phyloP scores from a whole-genome alignment of 2,329 filamentous ascomycete species.

The Diaporthe ampelina region DNA sequence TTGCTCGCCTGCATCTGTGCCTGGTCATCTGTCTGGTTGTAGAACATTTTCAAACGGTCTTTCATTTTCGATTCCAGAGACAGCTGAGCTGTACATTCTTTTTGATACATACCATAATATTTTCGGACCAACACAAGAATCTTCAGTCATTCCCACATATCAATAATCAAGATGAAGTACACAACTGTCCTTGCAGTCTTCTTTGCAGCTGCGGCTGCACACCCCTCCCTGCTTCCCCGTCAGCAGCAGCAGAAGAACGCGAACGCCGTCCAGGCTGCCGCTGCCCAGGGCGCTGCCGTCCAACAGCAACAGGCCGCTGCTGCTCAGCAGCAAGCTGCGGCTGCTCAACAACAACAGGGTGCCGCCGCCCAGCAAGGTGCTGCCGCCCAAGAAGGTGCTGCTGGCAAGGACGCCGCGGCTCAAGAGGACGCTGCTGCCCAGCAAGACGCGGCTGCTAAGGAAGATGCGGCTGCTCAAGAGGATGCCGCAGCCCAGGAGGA shows the following conservation, averaged over 20 bases:
- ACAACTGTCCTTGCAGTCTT: conserved; percentile 6
- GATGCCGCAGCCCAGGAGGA: background rate
- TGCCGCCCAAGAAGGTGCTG: background rate
- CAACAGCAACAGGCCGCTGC: background rate
- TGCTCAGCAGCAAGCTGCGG: background rate
- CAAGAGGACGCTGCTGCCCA: background rate
- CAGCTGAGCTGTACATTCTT: conserved; percentile 28
- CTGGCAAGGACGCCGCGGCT: background rate
- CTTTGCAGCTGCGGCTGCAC: conserved; percentile 16
- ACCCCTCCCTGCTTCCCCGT: background rate
- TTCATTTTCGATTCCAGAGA: conserved; percentile 20
- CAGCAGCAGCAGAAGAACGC: too few species aligned
- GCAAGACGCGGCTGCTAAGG: background rate
- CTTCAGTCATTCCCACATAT: background rate
- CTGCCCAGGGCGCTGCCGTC: background rate
- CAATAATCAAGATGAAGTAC: conserved; percentile 25
- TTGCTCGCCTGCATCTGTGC: background rate
- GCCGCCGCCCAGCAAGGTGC: background rate
- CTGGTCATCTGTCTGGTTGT: background rate
- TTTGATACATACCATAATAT: background rate
- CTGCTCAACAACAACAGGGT: background rate
- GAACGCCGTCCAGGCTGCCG: background rate
- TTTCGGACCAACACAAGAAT: background rate
- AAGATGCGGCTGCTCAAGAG: background rate
- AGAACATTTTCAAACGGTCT: background rate